phyloP scores from a whole-genome alignment of 768 basidiomycete species.

The Kondoa malvinella region DNA sequence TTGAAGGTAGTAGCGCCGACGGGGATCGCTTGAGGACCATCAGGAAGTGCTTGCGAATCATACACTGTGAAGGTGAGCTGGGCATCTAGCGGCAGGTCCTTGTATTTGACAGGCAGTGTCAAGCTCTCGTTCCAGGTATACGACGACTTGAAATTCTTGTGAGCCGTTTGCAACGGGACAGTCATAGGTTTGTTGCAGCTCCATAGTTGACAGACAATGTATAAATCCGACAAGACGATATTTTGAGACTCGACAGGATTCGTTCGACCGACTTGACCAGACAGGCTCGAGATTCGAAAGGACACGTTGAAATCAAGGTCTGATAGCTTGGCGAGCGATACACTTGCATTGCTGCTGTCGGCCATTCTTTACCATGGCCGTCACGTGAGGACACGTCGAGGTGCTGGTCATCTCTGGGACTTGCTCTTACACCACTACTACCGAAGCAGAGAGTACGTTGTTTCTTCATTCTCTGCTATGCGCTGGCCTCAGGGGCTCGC shows the following conservation, averaged over 20 bases:
- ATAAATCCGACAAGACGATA: constrained; percentile 64
- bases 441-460: no score
- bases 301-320: no score
- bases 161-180: constrained; percentile 75
- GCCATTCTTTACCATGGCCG: no score
- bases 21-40: constrained; percentile 16
- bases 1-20: constrained; percentile 71
- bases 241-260: neutral
- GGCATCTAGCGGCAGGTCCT: constrained; percentile 72
- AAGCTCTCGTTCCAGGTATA: constrained; percentile 97
- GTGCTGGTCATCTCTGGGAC: no score
- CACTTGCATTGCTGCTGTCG: no score
- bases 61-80: constrained; percentile 89
- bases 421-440: no score
- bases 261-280: no score
- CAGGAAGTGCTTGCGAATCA: constrained; percentile 71
- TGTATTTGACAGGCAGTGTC: constrained; percentile 75
- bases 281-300: neutral
- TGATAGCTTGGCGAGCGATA: no score
- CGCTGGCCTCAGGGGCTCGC: no score
- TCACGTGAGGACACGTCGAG: no score
- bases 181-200: constrained; percentile 87
- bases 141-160: constrained; percentile 72
- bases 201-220: constrained; percentile 77
- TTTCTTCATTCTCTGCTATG: no score